These are phyloP conservation scores for Castanea crenata DNA, from an alignment of 306 rosid genomes.

Conservation along the genomic window DNA sequence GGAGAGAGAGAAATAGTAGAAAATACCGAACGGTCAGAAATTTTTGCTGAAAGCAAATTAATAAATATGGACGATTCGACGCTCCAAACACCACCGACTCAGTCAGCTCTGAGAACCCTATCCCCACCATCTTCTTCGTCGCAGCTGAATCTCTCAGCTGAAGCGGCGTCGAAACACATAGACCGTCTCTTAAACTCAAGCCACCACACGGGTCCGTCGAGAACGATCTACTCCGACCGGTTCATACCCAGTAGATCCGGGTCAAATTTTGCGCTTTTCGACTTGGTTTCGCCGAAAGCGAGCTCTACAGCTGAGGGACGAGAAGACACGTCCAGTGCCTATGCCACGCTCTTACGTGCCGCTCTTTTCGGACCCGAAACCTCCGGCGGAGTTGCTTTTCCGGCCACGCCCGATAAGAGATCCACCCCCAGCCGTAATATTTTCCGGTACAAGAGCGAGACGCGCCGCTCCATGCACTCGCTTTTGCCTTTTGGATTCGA, in stretches of 20 bases:
- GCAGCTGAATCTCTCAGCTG: slow-evolving; percentile 27
- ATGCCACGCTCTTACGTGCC: slow-evolving; percentile 65
- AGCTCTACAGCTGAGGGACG: slow-evolving; percentile 42
- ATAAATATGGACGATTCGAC: slow-evolving; percentile 48
- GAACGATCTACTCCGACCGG: slow-evolving; percentile 89
- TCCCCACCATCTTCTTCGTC: slow-evolving; percentile 24
- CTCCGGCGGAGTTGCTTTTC: slow-evolving; percentile 42
- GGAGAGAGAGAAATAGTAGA: too few species aligned
- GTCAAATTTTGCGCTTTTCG: slow-evolving; percentile 71
- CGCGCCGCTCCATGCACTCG: slow-evolving; percentile 77
- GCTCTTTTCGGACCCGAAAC: slow-evolving; percentile 81
- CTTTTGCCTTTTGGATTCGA: slow-evolving; percentile 77
- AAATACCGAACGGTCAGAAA: too few species aligned
- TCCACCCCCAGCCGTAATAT: slow-evolving; percentile 67
- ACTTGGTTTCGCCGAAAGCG: slow-evolving; percentile 34
- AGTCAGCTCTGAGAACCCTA: slow-evolving; percentile 28
- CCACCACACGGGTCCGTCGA: slow-evolving; percentile 71
- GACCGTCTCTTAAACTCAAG: slow-evolving; percentile 72
- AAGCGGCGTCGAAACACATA: slow-evolving; percentile 52
- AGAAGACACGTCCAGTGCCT: slow-evolving; percentile 63
- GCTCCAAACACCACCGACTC: slow-evolving; percentile 20
- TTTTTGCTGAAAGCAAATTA: neutral
- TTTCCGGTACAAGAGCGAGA: slow-evolving; percentile 90
- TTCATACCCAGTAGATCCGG: slow-evolving; percentile 89
- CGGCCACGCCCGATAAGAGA: slow-evolving; percentile 68